Conservation (phyloP, 2,329 filamentous ascomycete genomes). For the Cordyceps fumosorosea region DNA sequence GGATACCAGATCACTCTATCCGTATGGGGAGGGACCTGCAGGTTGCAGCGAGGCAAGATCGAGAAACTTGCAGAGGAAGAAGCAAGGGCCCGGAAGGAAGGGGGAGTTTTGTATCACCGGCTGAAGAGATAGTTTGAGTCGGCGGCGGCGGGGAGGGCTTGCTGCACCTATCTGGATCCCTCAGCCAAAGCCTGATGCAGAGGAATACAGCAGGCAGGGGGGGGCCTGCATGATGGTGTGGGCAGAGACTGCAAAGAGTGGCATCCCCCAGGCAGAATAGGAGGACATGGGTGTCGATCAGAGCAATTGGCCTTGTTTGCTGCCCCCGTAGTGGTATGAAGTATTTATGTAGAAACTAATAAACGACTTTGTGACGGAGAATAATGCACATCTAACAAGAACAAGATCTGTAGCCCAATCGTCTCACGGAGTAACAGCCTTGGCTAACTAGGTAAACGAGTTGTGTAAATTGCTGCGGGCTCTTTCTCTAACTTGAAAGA, state of each 20-base stretch:
- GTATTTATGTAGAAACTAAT: not conserved
- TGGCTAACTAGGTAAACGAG: not conserved
- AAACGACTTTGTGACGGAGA: not conserved
- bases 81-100: not conserved
- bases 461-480: not conserved
- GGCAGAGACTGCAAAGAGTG: not conserved
- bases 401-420: not conserved
- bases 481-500: not conserved
- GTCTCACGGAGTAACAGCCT: too few relatives aligned
- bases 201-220: conserved; percentile 1
- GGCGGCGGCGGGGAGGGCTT: not conserved
- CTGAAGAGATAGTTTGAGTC: not conserved
- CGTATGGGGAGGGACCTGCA: not conserved
- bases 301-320: not conserved
- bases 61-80: not conserved
- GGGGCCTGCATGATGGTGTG: conserved; percentile 3
- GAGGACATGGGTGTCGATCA: not conserved
- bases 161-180: conserved; percentile 2
- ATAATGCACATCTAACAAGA: too few relatives aligned
- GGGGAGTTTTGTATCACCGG: not conserved
- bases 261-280: not conserved
- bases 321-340: not conserved
- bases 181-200: conserved; percentile 1
- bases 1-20: not conserved
- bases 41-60: not conserved